These are phyloP conservation scores for Penicillium vulpinum DNA, from an alignment of 2,329 filamentous ascomycete species.

Conservation along the genomic window DNA sequence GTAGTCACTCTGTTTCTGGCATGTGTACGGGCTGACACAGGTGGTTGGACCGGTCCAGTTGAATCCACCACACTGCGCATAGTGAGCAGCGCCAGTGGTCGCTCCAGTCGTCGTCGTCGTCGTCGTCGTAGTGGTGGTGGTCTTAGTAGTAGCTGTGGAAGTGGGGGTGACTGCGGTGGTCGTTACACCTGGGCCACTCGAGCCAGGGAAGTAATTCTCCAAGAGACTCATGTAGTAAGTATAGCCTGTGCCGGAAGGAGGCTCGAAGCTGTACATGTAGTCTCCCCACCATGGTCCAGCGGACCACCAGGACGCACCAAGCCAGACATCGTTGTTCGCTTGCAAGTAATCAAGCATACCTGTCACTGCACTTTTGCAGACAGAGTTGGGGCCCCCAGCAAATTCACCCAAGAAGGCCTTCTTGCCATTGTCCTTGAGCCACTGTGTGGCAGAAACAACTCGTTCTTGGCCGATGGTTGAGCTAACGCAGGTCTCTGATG, in stretches of 20 bases:
- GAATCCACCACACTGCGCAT: constrained; percentile 35
- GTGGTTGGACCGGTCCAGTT: constrained; percentile 33
- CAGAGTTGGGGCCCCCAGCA: constrained; percentile 44
- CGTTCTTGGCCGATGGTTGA: constrained; percentile 55
- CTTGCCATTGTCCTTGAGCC: constrained; percentile 59
- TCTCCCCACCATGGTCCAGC: constrained; percentile 60
- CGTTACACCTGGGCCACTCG: constrained; percentile 2
- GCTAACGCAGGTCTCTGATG: constrained; percentile 52
- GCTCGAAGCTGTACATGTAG: constrained; percentile 38
- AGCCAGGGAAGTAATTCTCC: constrained; percentile 4
- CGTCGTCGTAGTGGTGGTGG: neutral
- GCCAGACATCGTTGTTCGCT: constrained; percentile 60
- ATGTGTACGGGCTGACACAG: constrained; percentile 35
- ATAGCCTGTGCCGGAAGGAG: constrained; percentile 31
- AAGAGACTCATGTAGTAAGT: constrained; percentile 30
- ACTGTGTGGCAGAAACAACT: constrained; percentile 41
- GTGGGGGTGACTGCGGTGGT: constrained; percentile 1
- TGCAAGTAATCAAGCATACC: constrained; percentile 55
- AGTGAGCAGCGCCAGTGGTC: constrained; percentile 16
- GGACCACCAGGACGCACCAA: constrained; percentile 59
- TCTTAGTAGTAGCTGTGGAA: neutral
- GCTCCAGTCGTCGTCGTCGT: neutral
- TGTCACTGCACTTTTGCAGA: constrained; percentile 56
- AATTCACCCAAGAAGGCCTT: constrained; percentile 59
- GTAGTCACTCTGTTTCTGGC: constrained; percentile 34